These are phyloP conservation scores for Lenzites betulinus DNA, from an alignment of 768 basidiomycete species.

Conservation along the genomic window DNA sequence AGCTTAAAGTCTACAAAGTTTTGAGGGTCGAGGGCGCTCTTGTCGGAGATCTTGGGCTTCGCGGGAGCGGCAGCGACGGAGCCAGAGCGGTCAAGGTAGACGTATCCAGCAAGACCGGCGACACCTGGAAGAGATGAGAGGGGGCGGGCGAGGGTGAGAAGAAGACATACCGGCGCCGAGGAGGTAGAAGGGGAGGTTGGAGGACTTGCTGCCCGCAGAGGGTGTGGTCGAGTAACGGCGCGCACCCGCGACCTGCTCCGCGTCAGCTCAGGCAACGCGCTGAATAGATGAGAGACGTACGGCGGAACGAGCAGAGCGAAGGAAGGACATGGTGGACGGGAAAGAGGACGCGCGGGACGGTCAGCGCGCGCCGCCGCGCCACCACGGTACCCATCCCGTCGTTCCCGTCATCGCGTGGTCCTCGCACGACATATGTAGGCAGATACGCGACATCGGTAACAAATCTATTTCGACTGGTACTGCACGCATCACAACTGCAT, in stretches of 20 bases:
- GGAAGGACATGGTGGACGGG: slow-evolving; percentile 24
- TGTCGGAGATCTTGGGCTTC: slow-evolving; percentile 42
- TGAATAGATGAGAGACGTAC: background rate
- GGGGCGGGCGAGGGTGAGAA: slow-evolving; percentile 2
- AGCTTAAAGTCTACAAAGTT: slow-evolving; percentile 82
- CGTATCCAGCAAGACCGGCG: slow-evolving; percentile 42
- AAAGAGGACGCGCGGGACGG: no score
- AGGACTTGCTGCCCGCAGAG: slow-evolving; percentile 44
- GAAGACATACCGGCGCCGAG: slow-evolving; percentile 48
- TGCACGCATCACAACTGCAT: no score
- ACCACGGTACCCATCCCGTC: no score
- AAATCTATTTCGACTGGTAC: no score
- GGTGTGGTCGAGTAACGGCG: slow-evolving; percentile 52
- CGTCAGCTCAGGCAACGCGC: background rate
- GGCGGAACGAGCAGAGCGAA: slow-evolving; percentile 20
- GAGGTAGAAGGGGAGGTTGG: slow-evolving; percentile 50
- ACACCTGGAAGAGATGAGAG: slow-evolving; percentile 32
- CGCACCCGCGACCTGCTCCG: slow-evolving; percentile 28
- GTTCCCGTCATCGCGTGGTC: no score
- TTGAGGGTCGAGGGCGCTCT: slow-evolving; percentile 73
- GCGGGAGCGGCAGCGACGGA: slow-evolving; percentile 20
- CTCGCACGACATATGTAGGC: no score
- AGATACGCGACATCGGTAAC: no score
- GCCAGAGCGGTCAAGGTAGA: slow-evolving; percentile 48
- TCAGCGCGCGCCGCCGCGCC: no score